These are phyloP conservation scores for Metschnikowia cubensis DNA, from an alignment of 805 yeast genomes.

Conservation along the genomic window DNA sequence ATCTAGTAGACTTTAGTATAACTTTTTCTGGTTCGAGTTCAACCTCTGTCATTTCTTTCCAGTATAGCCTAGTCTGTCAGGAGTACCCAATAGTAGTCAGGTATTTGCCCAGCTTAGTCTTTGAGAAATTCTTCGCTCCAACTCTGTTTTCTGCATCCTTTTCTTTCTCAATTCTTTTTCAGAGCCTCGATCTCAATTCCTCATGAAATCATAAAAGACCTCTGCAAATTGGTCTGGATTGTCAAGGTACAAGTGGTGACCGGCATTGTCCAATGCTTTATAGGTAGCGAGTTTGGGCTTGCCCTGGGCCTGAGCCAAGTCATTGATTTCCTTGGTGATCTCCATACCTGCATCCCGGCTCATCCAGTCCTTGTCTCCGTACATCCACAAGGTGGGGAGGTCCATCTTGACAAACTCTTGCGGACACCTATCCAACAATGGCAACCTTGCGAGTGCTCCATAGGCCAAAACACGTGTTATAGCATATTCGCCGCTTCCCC, in stretches of 20 bases:
- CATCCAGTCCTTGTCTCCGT: conserved; percentile 75
- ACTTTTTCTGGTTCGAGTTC: too few relatives aligned
- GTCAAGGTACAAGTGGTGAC: conserved; percentile 55
- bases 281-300: conserved; percentile 19
- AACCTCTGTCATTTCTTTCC: too few relatives aligned
- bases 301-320: conserved; percentile 8
- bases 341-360: conserved; percentile 52
- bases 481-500: conserved; percentile 64
- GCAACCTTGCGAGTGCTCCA: conserved; percentile 55
- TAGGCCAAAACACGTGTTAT: conserved; percentile 56
- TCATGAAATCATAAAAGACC: conserved; percentile 4
- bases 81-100: too few relatives aligned
- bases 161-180: too few relatives aligned
- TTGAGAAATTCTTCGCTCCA: too few relatives aligned
- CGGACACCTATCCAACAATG: conserved; percentile 51
- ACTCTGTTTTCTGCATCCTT: too few relatives aligned
- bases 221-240: conserved; percentile 38
- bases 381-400: conserved; percentile 54
- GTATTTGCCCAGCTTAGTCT: too few relatives aligned
- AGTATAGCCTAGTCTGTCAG: too few relatives aligned
- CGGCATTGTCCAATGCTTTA: conserved; percentile 39
- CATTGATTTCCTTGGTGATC: conserved; percentile 23
- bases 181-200: background rate
- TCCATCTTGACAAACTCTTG: conserved; percentile 35
- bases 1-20: too few relatives aligned